Conservation (phyloP, 2,329 filamentous ascomycete species). For the Aspergillus aculeatus region DNA sequence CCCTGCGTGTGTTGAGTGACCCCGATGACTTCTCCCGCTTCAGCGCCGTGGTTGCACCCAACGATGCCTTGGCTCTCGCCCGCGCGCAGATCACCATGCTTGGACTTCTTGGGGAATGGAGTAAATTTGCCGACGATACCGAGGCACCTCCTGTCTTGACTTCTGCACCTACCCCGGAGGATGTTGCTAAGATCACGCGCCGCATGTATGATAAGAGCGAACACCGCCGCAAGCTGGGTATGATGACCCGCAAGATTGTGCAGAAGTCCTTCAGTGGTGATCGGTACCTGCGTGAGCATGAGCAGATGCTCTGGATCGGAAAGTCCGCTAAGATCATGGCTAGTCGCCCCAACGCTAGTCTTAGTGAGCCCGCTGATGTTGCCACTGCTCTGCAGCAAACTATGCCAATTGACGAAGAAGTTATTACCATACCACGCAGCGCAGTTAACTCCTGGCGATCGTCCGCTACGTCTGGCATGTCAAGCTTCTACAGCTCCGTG, state of each 20-base stretch:
- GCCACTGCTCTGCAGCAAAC: slow-evolving; percentile 26
- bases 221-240: slow-evolving; percentile 57
- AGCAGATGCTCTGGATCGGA: slow-evolving; percentile 58
- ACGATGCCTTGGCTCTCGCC: slow-evolving; percentile 60
- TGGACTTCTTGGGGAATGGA: slow-evolving; percentile 62
- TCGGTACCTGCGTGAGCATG: slow-evolving; percentile 61
- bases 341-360: slow-evolving; percentile 23
- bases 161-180: slow-evolving; percentile 49
- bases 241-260: slow-evolving; percentile 59
- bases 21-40: slow-evolving; percentile 51
- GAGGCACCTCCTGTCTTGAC: slow-evolving; percentile 45
- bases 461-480: slow-evolving; percentile 33
- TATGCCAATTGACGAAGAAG: slow-evolving; percentile 33
- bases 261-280: slow-evolving; percentile 60
- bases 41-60: slow-evolving; percentile 64
- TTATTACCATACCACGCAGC: slow-evolving; percentile 36
- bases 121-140: slow-evolving; percentile 56
- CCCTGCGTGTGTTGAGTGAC: slow-evolving; percentile 42
- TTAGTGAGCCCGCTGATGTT: slow-evolving; percentile 27
- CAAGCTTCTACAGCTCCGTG: slow-evolving; percentile 27
- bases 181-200: slow-evolving; percentile 54
- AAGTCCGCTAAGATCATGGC: slow-evolving; percentile 38
- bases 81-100: slow-evolving; percentile 63
- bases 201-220: slow-evolving; percentile 62
- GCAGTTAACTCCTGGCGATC: slow-evolving; percentile 39